Percentiles rank a stretch among this genome's conserved stretches.
These are phyloP conservation scores for Detonula confervacea DNA, from an alignment of 352 stramenopile genomes.

Conservation along the genomic window DNA sequence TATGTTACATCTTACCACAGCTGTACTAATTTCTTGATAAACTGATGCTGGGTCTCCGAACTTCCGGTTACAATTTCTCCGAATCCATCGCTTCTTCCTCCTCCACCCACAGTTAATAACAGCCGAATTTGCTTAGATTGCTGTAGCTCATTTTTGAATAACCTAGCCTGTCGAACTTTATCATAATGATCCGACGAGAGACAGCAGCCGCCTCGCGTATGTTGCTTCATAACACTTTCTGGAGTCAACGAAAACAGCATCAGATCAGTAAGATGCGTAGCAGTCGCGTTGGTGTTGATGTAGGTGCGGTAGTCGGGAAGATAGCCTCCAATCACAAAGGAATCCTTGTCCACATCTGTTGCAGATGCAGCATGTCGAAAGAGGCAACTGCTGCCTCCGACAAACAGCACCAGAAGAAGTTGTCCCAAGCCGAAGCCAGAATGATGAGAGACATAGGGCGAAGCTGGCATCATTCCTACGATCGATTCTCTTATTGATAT, in stretches of 20 bases:
- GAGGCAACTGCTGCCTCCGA: not conserved
- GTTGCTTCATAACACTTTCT: slow-evolving; percentile 22
- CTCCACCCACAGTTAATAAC: slow-evolving; percentile 69
- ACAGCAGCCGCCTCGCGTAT: slow-evolving; percentile 46
- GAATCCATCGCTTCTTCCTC: slow-evolving; percentile 60
- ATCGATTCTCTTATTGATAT: too few species aligned
- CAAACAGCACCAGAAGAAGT: not conserved
- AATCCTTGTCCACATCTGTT: slow-evolving; percentile 6
- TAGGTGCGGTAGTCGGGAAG: slow-evolving; percentile 76
- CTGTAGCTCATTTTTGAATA: slow-evolving; percentile 44
- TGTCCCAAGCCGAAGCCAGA: too few species aligned
- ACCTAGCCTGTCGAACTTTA: slow-evolving; percentile 50
- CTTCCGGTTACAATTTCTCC: slow-evolving; percentile 25
- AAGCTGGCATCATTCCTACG: too few species aligned
- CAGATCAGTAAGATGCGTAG: slow-evolving; percentile 64
- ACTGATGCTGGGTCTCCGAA: slow-evolving; percentile 23
- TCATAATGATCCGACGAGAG: slow-evolving; percentile 63
- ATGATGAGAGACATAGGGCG: too few species aligned
- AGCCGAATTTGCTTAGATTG: slow-evolving; percentile 38
- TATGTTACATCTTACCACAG: slow-evolving; percentile 43
- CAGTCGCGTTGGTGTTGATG: slow-evolving; percentile 63
- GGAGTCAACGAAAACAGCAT: slow-evolving; percentile 73
- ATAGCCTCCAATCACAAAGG: slow-evolving; percentile 68
- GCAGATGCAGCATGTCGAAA: not conserved
- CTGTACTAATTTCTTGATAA: slow-evolving; percentile 49